Conservation (phyloP, 768 basidiomycete species). For the Crepidotus variabilis region DNA sequence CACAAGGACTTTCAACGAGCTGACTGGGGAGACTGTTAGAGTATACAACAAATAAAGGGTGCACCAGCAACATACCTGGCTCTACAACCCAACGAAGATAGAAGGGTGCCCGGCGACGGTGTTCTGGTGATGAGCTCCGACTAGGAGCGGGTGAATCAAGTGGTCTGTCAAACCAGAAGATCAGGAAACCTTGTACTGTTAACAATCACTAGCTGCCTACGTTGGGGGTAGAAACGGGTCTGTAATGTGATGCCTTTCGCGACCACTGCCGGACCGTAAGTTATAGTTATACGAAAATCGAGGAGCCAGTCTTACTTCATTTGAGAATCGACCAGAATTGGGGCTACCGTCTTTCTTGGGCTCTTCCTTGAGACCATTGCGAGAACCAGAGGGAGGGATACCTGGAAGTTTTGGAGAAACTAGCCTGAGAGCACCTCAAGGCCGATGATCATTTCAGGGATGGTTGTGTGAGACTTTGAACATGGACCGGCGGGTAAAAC, state of each 20-base stretch:
- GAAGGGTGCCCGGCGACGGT: not conserved
- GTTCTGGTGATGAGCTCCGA: not conserved
- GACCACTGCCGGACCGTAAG: not conserved
- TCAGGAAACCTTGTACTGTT: not conserved
- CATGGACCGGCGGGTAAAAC: not conserved
- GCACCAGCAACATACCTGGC: not conserved
- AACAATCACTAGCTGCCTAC: not conserved
- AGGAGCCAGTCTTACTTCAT: not conserved
- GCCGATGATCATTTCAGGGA: not conserved
- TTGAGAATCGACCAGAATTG: not conserved
- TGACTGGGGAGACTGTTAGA: constrained; percentile 32
- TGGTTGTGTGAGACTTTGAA: not conserved
- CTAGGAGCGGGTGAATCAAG: not conserved
- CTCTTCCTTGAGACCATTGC: not conserved
- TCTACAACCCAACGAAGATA: not conserved
- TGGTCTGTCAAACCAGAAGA: not conserved
- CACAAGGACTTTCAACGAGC: constrained; percentile 64
- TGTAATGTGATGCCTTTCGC: not conserved
- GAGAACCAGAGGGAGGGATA: not conserved
- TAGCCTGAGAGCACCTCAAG: not conserved
- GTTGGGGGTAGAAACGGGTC: not conserved
- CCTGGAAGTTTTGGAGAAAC: not conserved
- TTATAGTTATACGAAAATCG: not conserved
- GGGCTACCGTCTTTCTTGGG: not conserved
- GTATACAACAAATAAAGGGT: not conserved